Evolutionary conservation across 768 basidiomycete genomes (phyloP).

Genomic region (Mycena rosella): DNA sequence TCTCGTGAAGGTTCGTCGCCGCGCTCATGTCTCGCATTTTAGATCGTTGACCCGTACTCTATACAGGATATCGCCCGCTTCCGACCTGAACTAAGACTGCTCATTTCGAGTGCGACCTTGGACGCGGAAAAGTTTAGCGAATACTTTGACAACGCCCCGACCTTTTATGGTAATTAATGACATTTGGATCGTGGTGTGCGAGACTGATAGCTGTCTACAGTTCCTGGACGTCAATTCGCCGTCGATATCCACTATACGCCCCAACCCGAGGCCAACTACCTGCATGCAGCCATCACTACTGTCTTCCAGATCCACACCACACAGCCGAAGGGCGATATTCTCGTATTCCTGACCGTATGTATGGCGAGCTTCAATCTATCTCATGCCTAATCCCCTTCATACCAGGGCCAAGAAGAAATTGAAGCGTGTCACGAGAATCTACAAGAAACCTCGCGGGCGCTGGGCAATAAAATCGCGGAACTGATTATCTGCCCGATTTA

Average conservation of each 20-base stretch:
- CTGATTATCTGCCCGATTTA: constrained; percentile 98
- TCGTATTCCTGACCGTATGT: constrained; percentile 95
- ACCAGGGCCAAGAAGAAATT: constrained; percentile 98
- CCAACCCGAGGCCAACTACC: constrained; percentile 98
- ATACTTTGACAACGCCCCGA: constrained; percentile 97
- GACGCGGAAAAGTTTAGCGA: constrained; percentile 98
- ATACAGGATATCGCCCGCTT: constrained; percentile 96
- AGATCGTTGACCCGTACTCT: constrained; percentile 43
- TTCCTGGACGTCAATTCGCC: constrained; percentile 96
- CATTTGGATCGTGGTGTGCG: not conserved
- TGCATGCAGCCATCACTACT: constrained; percentile 98
- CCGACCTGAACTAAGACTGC: constrained; percentile 90
- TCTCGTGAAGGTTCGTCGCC: constrained; percentile 90
- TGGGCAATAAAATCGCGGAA: constrained; percentile 96
- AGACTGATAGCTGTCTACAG: constrained; percentile 56
- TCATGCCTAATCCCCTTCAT: constrained; percentile 26
- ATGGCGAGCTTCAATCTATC: not conserved
- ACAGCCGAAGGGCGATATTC: constrained; percentile 96
- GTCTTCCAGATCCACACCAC: constrained; percentile 99
- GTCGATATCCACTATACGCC: constrained; percentile 99
- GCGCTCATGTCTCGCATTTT: constrained; percentile 37
- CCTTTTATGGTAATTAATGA: constrained; percentile 82
- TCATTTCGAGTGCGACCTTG: constrained; percentile 97
- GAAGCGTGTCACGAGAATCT: constrained; percentile 97
- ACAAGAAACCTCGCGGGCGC: constrained; percentile 92